These are phyloP conservation scores for Aspergillus sp. DNA, from an alignment of 2,329 filamentous ascomycete genomes.

Conservation along the genomic window DNA sequence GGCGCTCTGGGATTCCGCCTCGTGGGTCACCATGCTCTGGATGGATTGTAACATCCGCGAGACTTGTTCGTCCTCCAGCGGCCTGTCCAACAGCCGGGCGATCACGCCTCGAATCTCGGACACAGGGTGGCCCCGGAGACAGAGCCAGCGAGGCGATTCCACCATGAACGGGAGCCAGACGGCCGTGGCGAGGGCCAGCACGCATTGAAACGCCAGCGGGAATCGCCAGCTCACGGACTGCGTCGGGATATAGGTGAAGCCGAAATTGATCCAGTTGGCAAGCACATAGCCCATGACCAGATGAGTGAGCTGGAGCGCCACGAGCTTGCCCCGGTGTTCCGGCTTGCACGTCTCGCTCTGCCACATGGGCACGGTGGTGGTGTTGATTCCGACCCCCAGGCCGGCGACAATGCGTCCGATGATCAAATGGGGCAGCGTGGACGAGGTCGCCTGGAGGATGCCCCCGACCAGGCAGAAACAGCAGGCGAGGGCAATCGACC, in stretches of 20 bases:
- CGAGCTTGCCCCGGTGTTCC: conserved; percentile 17
- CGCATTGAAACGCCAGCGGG: conserved; percentile 19
- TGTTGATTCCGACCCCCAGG: conserved; percentile 21
- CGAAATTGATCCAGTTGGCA: conserved; percentile 29
- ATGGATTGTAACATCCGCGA: conserved; percentile 1
- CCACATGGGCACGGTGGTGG: conserved; percentile 25
- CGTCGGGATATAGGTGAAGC: conserved; percentile 29
- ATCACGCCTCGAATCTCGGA: conserved; percentile 3
- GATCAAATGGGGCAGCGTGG: conserved; percentile 12
- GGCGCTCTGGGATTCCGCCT: conserved; percentile 5
- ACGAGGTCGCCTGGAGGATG: conserved; percentile 12
- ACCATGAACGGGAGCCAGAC: conserved; percentile 18
- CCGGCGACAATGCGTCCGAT: conserved; percentile 23
- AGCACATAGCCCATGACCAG: conserved; percentile 15
- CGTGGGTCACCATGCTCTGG: conserved; percentile 4
- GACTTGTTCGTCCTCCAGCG: conserved; percentile 1
- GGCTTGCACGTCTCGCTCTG: conserved; percentile 23
- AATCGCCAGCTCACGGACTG: conserved; percentile 17
- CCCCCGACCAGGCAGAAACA: conserved; percentile 11
- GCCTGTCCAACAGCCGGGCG: conserved; percentile 18
- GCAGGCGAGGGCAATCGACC: neutral
- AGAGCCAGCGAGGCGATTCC: conserved; percentile 18
- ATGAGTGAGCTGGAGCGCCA: conserved; percentile 6
- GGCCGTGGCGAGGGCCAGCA: conserved; percentile 11
- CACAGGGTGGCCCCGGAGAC: conserved; percentile 1